Evolutionary conservation across 495 filamentous ascomycete species (phyloP), one percentile per base, ranked within the genome.

Genomic region (Talaromyces wortmannii): DNA sequence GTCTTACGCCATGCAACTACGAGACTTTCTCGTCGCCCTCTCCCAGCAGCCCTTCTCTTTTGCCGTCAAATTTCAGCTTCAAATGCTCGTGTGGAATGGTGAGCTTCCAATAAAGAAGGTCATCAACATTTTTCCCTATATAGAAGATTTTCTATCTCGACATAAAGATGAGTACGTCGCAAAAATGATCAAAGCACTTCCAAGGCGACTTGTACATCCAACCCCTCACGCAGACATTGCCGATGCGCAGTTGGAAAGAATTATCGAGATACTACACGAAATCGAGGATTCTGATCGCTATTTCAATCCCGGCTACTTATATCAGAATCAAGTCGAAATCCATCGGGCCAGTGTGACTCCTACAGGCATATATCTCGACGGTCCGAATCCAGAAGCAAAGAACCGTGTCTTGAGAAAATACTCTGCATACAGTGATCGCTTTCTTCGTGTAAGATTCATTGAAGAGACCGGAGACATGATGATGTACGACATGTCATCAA

Each of bases 381-480:
- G 90, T 0, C 89, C 89, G 1, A 82, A 84, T 40, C 65, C 78
- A 2, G 90, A 92, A 67, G 72, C 77, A 4, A 83, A 78, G 59
- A 95, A 95, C 62, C 78, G 90, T 11, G 81, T 92, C 2, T 70
- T 95, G 4, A 78, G 90, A 31, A 85, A 83, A 51, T 95, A 86
- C 56, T 69, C 80, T 1, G 61, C 80, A 2, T 75, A 86, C 55
- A 76, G 72, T 4, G 80, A 86, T 15, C 79, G 81, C 61, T 92
- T 92, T 58, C 59, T 91, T 10, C 79, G 88, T 4, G 84, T 90
- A 0, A 68, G 78, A 17, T 91, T 94, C 57, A 73, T 74, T 51
- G 90, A 92, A 30, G 89, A 95, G 64, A 78, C 89, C 58, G 84
- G 85, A 3, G 74, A 84, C 29, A 76, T 78, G 11, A 59, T 95